Base-by-base conservation (phyloP, 78 protist genomes). In the Andalucia godoyi region DNA sequence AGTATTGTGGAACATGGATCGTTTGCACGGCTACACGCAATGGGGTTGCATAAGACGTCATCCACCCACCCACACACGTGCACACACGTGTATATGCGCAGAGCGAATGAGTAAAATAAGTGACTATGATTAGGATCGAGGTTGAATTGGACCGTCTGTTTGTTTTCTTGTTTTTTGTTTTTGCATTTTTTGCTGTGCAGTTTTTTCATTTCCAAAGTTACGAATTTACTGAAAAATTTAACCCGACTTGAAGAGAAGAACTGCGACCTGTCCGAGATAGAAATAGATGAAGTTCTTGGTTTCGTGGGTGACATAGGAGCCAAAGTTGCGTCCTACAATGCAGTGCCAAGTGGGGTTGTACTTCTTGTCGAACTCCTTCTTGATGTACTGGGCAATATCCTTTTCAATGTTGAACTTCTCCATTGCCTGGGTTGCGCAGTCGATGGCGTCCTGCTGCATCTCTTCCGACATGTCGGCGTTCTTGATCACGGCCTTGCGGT, bases 261-360 rank as follows among this genome's bases (percentile, higher is more conserved):
- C 57, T 75, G 89, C 81, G 49, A 91, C 83, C 70, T 92, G 95
- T 25, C 97, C 98, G 33, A 95, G 70, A 76, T 93, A 89, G 75
- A 94, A 94, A 81, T 95, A 97, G 76, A 92, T 90, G 77, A 88
- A 94, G 74, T 87, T 87, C 88, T 94, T 94, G 10, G 97, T 89
- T 71, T 95, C 99, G 79, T 95, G 98, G 6, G 98, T 94, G 43
- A 95, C 98, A 62, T 87, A 92, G 23, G 98, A 91, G 47, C 98
- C 99, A 40, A 97, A 97, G 86, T 88, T 93, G 41, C 96, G 79
- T 54, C 99, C 99, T 23, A 95, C 98, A 17, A 94, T 84, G 86
- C 90, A 83, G 70, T 89, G 94, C 77, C 99, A 97, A 2, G 98
- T 92, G 27, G 97, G 95, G 82, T 82, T 72, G 90, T 86, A 88